Evolutionary conservation across 345 rosid species (phyloP).

Genomic region (Tarenaya hassleriana): DNA sequence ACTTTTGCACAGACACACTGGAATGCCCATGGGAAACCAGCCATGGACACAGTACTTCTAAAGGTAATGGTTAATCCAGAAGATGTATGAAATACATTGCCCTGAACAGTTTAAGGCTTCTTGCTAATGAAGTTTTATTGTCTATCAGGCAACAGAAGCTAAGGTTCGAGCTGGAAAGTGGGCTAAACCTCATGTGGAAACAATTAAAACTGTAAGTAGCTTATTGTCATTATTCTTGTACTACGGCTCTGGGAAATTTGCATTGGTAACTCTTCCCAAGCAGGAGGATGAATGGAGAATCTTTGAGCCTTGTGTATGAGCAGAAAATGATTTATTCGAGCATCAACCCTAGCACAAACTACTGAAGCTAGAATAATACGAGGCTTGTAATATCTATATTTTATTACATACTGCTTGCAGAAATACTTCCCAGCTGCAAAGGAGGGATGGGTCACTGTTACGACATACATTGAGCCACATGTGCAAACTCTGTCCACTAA

Average conservation of each 20-base stretch:
- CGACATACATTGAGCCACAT: slow-evolving; percentile 58
- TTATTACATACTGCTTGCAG: slow-evolving; percentile 34
- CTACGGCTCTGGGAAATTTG: no score
- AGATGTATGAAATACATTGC: neutral
- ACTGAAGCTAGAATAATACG: neutral
- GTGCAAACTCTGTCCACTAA: slow-evolving; percentile 49
- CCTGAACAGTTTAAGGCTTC: neutral
- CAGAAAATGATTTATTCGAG: no score
- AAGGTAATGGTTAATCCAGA: slow-evolving; percentile 45
- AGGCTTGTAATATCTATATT: neutral
- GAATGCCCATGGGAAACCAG: slow-evolving; percentile 80
- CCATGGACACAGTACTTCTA: slow-evolving; percentile 42
- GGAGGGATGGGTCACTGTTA: slow-evolving; percentile 49
- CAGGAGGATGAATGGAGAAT: no score
- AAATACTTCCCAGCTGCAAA: slow-evolving; percentile 67
- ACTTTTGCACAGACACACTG: slow-evolving; percentile 47
- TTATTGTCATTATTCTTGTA: slow-evolving; percentile 3
- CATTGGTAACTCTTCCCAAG: no score
- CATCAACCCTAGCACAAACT: no score
- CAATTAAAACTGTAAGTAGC: slow-evolving; percentile 58
- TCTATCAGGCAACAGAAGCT: slow-evolving; percentile 55
- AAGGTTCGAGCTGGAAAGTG: slow-evolving; percentile 64
- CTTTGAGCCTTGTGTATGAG: no score
- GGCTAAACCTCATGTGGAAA: slow-evolving; percentile 76
- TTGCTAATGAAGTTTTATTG: slow-evolving; percentile 16